Percentiles rank a stretch among this genome's conserved stretches.
Conservation (phyloP, 164 flowering plant species). For the Stephania japonica region DNA sequence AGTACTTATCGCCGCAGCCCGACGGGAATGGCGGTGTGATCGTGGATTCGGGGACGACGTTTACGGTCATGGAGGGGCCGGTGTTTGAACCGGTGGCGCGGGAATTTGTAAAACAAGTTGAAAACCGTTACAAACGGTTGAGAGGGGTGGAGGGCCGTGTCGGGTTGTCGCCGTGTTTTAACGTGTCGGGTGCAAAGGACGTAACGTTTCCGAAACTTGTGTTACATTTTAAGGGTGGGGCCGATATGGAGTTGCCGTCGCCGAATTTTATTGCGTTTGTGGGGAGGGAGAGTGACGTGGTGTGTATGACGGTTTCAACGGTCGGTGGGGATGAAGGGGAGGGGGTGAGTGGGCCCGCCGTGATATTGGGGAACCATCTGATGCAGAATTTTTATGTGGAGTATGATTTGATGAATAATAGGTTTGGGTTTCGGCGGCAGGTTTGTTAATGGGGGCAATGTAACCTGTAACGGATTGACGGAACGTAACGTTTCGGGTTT, state of each 20-base stretch:
- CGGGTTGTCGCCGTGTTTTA: slow-evolving; percentile 59
- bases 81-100: slow-evolving; percentile 39
- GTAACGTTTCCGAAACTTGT: slow-evolving; percentile 39
- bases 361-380: slow-evolving; percentile 51
- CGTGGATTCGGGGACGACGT: slow-evolving; percentile 74
- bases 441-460: no score
- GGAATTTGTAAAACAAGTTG: slow-evolving; percentile 46
- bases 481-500: background rate
- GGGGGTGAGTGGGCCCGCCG: slow-evolving; percentile 37
- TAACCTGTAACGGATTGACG: background rate
- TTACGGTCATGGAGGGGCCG: slow-evolving; percentile 58
- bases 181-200: slow-evolving; percentile 28
- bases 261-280: slow-evolving; percentile 47
- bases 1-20: slow-evolving; percentile 32
- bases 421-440: slow-evolving; percentile 45
- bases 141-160: slow-evolving; percentile 26
- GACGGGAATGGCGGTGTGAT: slow-evolving; percentile 70
- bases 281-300: slow-evolving; percentile 18
- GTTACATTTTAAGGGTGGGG: slow-evolving; percentile 70
- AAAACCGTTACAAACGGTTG: slow-evolving; percentile 33
- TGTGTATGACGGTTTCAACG: slow-evolving; percentile 49
- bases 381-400: slow-evolving; percentile 50
- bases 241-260: slow-evolving; percentile 50
- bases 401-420: slow-evolving; percentile 43
- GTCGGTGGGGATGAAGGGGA: slow-evolving; percentile 13